Evolutionary conservation across 805 yeast species (phyloP).

Genomic region (Tetrapisispora arboricola): DNA sequence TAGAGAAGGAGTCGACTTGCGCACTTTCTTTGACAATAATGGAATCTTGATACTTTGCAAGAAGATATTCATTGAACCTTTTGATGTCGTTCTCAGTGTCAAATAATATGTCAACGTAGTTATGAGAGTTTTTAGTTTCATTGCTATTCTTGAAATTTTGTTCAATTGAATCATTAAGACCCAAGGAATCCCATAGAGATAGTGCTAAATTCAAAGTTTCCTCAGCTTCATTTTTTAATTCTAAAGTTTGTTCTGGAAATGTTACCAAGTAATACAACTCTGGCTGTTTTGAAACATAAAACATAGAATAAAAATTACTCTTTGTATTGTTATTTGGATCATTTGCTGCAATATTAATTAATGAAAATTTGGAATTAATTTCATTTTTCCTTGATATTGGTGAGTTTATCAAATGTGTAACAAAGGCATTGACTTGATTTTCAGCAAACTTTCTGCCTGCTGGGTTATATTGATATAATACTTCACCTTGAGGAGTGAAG

Average conservation of each 20-base stretch:
- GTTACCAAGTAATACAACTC: conserved; percentile 29
- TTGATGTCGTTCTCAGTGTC: conserved; percentile 28
- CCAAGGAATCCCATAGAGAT: conserved; percentile 29
- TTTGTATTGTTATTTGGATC: not conserved
- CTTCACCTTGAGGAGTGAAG: conserved; percentile 25
- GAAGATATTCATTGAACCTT: conserved; percentile 32
- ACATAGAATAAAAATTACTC: conserved; percentile 19
- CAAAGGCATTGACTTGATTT: conserved; percentile 21
- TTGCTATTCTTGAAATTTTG: conserved; percentile 26
- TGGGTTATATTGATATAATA: conserved; percentile 21
- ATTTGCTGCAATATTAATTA: conserved; percentile 9
- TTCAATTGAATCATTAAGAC: conserved; percentile 22
- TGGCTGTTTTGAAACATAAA: conserved; percentile 26
- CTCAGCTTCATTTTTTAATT: conserved; percentile 35
- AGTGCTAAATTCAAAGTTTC: conserved; percentile 32
- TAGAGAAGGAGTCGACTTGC: not conserved
- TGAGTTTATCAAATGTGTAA: conserved; percentile 18
- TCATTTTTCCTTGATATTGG: conserved; percentile 18
- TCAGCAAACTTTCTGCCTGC: conserved; percentile 23
- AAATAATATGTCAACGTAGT: conserved; percentile 21
- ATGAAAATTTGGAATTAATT: conserved; percentile 10
- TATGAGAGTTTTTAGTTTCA: conserved; percentile 16
- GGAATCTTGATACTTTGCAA: conserved; percentile 25
- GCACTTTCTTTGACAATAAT: conserved; percentile 4
- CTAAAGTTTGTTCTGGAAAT: conserved; percentile 36